Evolutionary conservation across 371 early-diverging fungal genomes (phyloP), one percentile per base, ranked within the genome.

Genomic region (Choanephora cucurbitarum): DNA sequence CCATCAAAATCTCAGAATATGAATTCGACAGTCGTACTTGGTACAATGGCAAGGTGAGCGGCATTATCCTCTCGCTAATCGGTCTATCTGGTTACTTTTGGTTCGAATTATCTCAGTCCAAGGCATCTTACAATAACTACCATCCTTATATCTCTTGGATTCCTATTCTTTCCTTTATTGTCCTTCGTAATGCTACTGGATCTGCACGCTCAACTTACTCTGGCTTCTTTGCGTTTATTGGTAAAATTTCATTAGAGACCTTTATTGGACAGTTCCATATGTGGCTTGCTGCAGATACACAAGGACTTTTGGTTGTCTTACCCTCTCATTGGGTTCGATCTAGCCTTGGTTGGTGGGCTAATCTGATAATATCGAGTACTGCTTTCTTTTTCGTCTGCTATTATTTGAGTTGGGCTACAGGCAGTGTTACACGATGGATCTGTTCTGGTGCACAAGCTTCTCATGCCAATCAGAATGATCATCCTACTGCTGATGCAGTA

Each of bases 231-330:
- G 49, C 72, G 6, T 84, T 79, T 42, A 72, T 88, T 22, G 91
- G 91, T 18, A 76, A 71, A 23, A 80, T 82, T 54, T 86, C 86
- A 5, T 65, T 91, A 15, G 91, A 91, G 62, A 87, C 88, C 11
- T 90, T 89, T 47, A 84, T 90, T 60, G 83, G 88, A 15, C 91
- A 91, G 70, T 90, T 85, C 69, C 91, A 91, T 60, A 73, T 90
- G 60, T 90, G 88, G 83, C 64, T 91, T 33, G 90, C 86, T 3
- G 85, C 78, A 11, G 90, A 90, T 57, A 89, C 89, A 17, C 83
- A 81, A 44, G 89, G 84, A n/a, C 49, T 89, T 8, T 62, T 90
- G 39, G 70, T 85, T 10, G 57, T 77, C 37, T 19, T 70, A 21
- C 46, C 64, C 39, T 41, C 77, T 53, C 31, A 68, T 21, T 69